phyloP scores from a whole-genome alignment of 2,329 filamentous ascomycete species.

The Ophiocordyceps camponoti-saundersi region DNA sequence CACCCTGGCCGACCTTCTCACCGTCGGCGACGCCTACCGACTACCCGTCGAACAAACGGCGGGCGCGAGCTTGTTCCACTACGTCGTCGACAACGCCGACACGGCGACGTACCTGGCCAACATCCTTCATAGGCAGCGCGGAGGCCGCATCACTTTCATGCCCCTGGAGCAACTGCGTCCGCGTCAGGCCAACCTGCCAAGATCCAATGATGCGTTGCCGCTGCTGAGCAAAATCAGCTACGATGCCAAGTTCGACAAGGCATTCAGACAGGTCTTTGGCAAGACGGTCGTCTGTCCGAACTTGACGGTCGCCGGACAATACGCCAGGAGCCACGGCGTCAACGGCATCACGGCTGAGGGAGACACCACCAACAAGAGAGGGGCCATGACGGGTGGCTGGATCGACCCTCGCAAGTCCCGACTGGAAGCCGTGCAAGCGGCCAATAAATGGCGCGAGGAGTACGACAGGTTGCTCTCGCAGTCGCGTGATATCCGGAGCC shows the following conservation, averaged over 20 bases:
- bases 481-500: constrained; percentile 45
- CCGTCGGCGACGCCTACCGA: constrained; percentile 70
- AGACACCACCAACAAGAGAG: constrained; percentile 87
- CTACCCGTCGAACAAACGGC: constrained; percentile 86
- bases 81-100: constrained; percentile 81
- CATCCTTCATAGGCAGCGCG: constrained; percentile 59
- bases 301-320: constrained; percentile 72
- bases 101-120: constrained; percentile 73
- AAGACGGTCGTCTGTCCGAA: constrained; percentile 91
- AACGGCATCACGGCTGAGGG: constrained; percentile 90
- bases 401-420: constrained; percentile 76
- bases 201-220: constrained; percentile 73
- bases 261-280: constrained; percentile 89
- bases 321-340: constrained; percentile 79
- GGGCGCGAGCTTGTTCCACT: constrained; percentile 85
- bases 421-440: constrained; percentile 63
- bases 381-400: constrained; percentile 87
- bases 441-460: constrained; percentile 58
- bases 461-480: constrained; percentile 51
- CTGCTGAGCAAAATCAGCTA: constrained; percentile 74
- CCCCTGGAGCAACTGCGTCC: constrained; percentile 69
- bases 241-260: constrained; percentile 60
- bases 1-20: constrained; percentile 81
- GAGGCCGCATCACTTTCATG: constrained; percentile 87
- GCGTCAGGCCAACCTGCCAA: constrained; percentile 58